Base-by-base conservation (phyloP, 305 asterid species). In the Rubia tinctorum region DNA sequence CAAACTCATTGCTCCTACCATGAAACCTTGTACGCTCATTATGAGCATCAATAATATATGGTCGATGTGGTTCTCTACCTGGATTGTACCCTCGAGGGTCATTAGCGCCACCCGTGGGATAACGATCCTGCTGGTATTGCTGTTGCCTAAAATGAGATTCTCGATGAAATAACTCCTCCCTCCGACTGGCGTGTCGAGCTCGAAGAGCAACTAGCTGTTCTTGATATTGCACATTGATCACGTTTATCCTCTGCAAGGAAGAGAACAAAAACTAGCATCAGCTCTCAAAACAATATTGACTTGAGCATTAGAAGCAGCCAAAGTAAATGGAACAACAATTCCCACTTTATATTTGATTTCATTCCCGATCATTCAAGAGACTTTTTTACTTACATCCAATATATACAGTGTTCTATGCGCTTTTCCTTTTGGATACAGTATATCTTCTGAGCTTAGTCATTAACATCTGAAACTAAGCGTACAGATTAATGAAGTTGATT, bases 171-270 rank as follows among this genome's bases (percentile, higher is more conserved):
- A 90, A 78, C 78, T 92, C 99, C 25, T 89, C 97, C 80, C 94
- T 87, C 68, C 83, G 88, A 75, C 73, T 84, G 34, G 92, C 87
- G 71, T 94, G 98, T 63, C 77, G 87, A 59, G 91, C 79, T 51
- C 99, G 87, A 66, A 95, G 94, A 40, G 92, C 90, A 39, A 77
- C 80, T 66, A 92, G 84, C 77, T 88, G 97, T 85, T 89, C 98
- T 59, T 92, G 94, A 64, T 90, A 89, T 76, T 89, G 89, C 20
- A 79, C 76, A 34, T 91, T 89, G 85, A 95, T 92, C 65, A 85
- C 73, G 67, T 87, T 89, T 85, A 95, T 82, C 81, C 84, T 88
- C 98, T 90, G 88, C 74, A 78, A 80, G 10, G 51, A 64, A 22
- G 63, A 56, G 43, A 8, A 20, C 2, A 34, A 47, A 47, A 73